phyloP scores from a whole-genome alignment of 352 stramenopile genomes.

The Pythium biforme region DNA sequence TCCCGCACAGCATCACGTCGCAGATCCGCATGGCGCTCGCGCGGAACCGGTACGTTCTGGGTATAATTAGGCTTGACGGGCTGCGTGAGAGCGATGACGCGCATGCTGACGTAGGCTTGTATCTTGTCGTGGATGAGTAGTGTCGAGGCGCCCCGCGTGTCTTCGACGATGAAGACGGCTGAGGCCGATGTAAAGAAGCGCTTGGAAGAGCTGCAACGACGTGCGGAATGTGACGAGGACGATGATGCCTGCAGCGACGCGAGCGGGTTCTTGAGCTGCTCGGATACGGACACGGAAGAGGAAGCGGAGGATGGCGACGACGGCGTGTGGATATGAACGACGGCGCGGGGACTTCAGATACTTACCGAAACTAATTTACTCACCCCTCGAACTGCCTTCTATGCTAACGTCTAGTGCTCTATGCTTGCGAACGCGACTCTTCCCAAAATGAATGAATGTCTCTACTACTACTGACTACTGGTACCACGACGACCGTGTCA shows the following conservation, averaged over 20 bases:
- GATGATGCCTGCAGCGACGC: slow-evolving; percentile 32
- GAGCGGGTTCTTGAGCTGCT: slow-evolving; percentile 68
- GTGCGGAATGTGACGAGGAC: slow-evolving; percentile 15
- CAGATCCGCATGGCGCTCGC: slow-evolving; percentile 51
- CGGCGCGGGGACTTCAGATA: slow-evolving; percentile 16
- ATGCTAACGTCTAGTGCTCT: neutral
- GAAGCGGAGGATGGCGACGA: slow-evolving; percentile 40
- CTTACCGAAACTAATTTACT: slow-evolving; percentile 16
- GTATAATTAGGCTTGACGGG: too few species aligned
- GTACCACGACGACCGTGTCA: neutral
- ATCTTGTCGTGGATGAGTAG: slow-evolving; percentile 1
- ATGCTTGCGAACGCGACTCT: neutral
- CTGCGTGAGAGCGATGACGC: neutral
- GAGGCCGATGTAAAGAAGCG: slow-evolving; percentile 40
- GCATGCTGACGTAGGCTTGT: neutral
- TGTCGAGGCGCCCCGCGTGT: slow-evolving; percentile 27
- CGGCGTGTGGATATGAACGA: slow-evolving; percentile 33
- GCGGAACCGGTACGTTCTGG: slow-evolving; percentile 43
- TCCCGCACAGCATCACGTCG: slow-evolving; percentile 39
- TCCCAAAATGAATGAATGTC: neutral
- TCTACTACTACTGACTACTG: neutral
- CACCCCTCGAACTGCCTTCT: neutral
- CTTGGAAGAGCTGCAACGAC: slow-evolving; percentile 33
- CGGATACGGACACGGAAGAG: slow-evolving; percentile 34
- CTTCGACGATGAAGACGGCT: slow-evolving; percentile 35